Base-by-base conservation (phyloP, 805 yeast genomes). In the Ogataea nakhonphanomensis region DNA sequence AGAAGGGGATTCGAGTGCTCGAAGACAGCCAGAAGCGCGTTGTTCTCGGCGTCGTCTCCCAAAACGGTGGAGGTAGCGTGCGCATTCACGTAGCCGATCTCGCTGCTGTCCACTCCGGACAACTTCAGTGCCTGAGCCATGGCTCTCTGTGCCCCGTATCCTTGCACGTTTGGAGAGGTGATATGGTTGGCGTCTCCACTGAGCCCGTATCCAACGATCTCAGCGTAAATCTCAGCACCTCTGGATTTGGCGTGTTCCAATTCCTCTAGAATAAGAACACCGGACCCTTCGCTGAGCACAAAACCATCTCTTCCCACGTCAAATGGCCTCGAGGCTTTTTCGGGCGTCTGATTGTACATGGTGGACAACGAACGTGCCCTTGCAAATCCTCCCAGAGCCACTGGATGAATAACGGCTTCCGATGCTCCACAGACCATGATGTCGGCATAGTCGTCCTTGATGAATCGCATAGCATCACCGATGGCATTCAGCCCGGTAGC, bases 391-490 rank as follows among this genome's bases (percentile, higher is more conserved):
- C 93, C 84, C 4, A 93, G 65, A 0, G 96, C 81, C 26, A 90
- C 55, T 1, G 97, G 98, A 57, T 88, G 95, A 7, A 89, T 68
- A 9, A 88, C 75, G 3, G 91, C 80, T 54, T 93, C 99, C 3
- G 95, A 69, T 1, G 96, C 95, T n/a, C 99, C 99, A 7, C 95
- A 93, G 8, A 93, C 71, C 79, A 90, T 85, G 4, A 83, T 86
- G 50, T 89, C 82, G 8, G 91, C 87, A 64, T 84, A 83, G 4
- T 86, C 95, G 41, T 80, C 79, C 44, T 72, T 66, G 43, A 93
- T 86, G 53, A 90, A 81, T 53, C 90, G 76, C 50, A 71, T 76
- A 0, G 96, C 97, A 58, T 93, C 99, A 3, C 98, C 98, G 34
- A 93, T 81, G 0, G 96, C 76, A 56, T 93, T 95, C 22, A 84